Evolutionary conservation across 371 early-diverging fungal species (phyloP).

Genomic region (Coemansia sp.): DNA sequence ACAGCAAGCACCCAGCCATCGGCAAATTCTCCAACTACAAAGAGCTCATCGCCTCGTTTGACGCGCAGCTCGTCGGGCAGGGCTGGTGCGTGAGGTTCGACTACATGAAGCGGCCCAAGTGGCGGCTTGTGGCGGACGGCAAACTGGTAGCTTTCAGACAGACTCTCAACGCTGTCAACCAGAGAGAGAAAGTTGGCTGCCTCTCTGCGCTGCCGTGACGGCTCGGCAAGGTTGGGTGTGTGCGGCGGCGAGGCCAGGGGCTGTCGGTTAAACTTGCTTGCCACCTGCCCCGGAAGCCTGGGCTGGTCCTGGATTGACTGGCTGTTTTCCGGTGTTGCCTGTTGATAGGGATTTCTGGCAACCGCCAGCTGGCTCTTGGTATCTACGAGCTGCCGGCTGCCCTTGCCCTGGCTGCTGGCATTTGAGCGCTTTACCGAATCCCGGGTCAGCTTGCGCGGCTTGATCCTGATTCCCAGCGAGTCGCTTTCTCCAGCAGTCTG

Average conservation of each 20-base stretch:
- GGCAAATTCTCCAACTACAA: conserved; percentile 52
- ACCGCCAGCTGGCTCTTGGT: not conserved
- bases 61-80: conserved; percentile 45
- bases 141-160: conserved; percentile 50
- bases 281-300: not conserved
- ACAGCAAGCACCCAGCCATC: conserved; percentile 52
- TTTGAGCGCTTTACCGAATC: conserved; percentile 10
- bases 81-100: conserved; percentile 41
- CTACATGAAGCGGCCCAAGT: conserved; percentile 45
- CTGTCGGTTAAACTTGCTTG: not conserved
- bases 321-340: not conserved
- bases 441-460: conserved; percentile 43
- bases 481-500: not conserved
- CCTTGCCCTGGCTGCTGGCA: not conserved
- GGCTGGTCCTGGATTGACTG: not conserved
- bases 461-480: conserved; percentile 6
- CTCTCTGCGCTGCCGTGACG: conserved; percentile 1
- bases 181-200: conserved; percentile 17
- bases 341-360: not conserved
- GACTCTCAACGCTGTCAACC: conserved; percentile 43
- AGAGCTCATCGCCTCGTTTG: conserved; percentile 29
- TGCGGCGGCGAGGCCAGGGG: conserved; percentile 3
- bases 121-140: conserved; percentile 50
- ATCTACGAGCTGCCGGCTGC: not conserved
- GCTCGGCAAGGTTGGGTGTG: not conserved